phyloP scores from a whole-genome alignment of 352 stramenopile species.

The Globisporangium megalacanthum region DNA sequence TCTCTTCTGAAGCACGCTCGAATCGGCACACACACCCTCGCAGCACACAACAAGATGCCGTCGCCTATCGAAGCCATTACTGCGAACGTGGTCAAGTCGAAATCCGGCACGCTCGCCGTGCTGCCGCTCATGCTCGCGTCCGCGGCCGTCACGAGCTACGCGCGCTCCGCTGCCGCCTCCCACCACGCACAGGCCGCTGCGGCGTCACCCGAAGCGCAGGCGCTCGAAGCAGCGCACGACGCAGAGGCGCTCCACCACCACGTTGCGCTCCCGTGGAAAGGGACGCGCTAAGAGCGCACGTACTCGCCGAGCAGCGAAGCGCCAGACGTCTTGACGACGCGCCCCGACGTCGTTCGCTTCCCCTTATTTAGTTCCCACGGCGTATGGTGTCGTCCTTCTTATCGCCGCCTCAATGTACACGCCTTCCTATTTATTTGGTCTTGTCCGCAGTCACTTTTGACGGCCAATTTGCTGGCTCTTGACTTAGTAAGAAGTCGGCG shows the following conservation, averaged over 20 bases:
- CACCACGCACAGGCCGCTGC: conserved; percentile 24
- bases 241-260: conserved; percentile 54
- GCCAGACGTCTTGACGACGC: not conserved
- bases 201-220: conserved; percentile 23
- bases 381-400: not conserved
- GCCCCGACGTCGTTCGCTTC: not conserved
- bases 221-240: conserved; percentile 21
- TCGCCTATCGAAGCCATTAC: conserved; percentile 16
- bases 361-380: not conserved
- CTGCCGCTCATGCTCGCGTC: conserved; percentile 59
- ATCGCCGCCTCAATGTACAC: not conserved
- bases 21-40: not conserved
- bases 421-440: not conserved
- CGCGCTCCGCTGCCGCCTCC: conserved; percentile 33
- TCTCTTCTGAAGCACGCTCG: not conserved
- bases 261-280: conserved; percentile 62
- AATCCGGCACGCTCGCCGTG: conserved; percentile 33
- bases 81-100: conserved; percentile 34
- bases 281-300: conserved; percentile 35
- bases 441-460: not conserved
- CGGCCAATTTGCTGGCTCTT: too few species aligned
- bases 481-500: too few species aligned
- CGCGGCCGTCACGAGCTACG: conserved; percentile 58
- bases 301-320: not conserved
- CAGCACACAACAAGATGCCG: conserved; percentile 10